These are phyloP conservation scores for Capniomyces stellatus DNA, from an alignment of 371 early-diverging fungal species.

Conservation along the genomic window DNA sequence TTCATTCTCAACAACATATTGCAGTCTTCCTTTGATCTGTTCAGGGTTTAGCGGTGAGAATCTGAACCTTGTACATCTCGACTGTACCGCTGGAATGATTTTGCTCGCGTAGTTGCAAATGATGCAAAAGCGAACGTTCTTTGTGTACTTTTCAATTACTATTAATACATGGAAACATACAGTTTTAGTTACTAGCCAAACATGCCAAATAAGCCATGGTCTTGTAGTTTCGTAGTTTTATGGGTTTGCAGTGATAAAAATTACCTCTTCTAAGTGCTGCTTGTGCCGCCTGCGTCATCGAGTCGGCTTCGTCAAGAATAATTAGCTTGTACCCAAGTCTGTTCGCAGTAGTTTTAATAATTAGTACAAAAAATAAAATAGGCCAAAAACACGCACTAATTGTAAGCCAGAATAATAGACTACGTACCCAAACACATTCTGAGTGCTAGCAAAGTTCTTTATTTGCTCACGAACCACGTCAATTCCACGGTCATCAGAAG, in stretches of 20 bases:
- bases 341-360: constrained; percentile 26
- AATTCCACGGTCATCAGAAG: constrained; percentile 98
- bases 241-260: too few relatives aligned
- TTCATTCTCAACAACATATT: constrained; percentile 54
- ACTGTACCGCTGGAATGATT: constrained; percentile 96
- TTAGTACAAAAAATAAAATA: too few relatives aligned
- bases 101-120: constrained; percentile 98
- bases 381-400: too few relatives aligned
- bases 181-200: too few relatives aligned
- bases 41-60: constrained; percentile 76
- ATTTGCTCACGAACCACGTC: constrained; percentile 97
- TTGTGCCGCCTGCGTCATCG: constrained; percentile 95
- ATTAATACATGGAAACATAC: too few relatives aligned
- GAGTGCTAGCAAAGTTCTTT: constrained; percentile 92
- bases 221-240: too few relatives aligned
- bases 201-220: too few relatives aligned
- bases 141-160: constrained; percentile 97
- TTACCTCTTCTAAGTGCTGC: constrained; percentile 83
- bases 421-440: constrained; percentile 47
- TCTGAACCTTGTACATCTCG: constrained; percentile 95
- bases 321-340: constrained; percentile 65
- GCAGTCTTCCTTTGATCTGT: constrained; percentile 57
- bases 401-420: too few relatives aligned
- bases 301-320: constrained; percentile 97
- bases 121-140: constrained; percentile 94